Evolutionary conservation across 495 filamentous ascomycete species (phyloP), one percentile per base, ranked within the genome.

Genomic region (Hapsidospora chrysogenum): DNA sequence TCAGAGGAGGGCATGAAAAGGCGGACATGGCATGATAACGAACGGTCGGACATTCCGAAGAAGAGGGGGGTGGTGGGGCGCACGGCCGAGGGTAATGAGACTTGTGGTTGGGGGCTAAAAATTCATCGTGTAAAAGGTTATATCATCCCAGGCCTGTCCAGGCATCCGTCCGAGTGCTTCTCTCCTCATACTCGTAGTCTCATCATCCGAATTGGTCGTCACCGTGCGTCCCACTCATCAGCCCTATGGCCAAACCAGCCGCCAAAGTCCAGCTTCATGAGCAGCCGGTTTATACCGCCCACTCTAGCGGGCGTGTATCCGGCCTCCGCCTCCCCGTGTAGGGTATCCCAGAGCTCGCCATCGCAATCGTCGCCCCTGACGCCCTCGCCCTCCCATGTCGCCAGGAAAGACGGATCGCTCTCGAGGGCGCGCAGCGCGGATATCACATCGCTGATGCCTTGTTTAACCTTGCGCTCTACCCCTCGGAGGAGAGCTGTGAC

Each of bases 191-290:
- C n/a, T n/a, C n/a, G n/a, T n/a, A n/a, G n/a, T n/a, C 23, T 26
- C 23, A 26, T 26, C 23, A 26, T 26, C 23, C 23, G n/a, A n/a
- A n/a, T n/a, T n/a, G n/a, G n/a, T n/a, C n/a, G 54, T 58, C 31
- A 6, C 23, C 23, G 23, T 26, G 23, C 23, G 23, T 26, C 23
- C 23, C 23, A 26, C 23, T 26, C 23, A 6, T 26, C 6, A 26
- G 23, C 11, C 23, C 23, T 26, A 6, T 11, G 6, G 23, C 66
- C 48, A 39, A 63, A 59, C 61, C 61, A 64, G 7, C 52, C 53
- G 1, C 59, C 61, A 41, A 82, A 84, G 58, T 89, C 84, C 38
- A 92, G 56, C 51, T 87, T 86, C 80, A 92, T 85, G 29, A 92
- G 49, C 49, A 92, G 58, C 35, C 80, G 61, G 58, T 87, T 80